Conservation (phyloP, 805 yeast species). For the Kodamaea sagamina region DNA sequence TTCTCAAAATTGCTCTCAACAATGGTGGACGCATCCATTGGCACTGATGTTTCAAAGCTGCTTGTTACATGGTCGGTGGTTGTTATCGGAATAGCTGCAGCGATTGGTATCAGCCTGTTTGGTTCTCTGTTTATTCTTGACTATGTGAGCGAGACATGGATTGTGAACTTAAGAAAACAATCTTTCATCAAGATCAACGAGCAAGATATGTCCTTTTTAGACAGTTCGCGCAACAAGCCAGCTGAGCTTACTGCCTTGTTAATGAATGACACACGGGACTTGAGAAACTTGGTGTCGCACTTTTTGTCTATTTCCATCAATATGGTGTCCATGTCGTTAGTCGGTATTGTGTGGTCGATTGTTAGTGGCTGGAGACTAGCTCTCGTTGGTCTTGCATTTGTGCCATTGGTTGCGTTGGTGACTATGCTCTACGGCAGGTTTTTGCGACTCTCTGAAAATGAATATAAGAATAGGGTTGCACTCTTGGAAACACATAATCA, state of each 20-base stretch:
- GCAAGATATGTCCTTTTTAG: slow-evolving; percentile 59
- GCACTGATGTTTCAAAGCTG: slow-evolving; percentile 31
- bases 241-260: slow-evolving; percentile 65
- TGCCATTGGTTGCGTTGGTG: slow-evolving; percentile 59
- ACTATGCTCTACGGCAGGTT: slow-evolving; percentile 54
- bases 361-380: slow-evolving; percentile 84
- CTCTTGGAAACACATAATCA: slow-evolving; percentile 51
- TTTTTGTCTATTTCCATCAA: slow-evolving; percentile 58
- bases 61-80: slow-evolving; percentile 66
- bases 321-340: slow-evolving; percentile 51
- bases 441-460: slow-evolving; percentile 56
- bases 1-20: slow-evolving; percentile 70
- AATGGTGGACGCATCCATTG: slow-evolving; percentile 50
- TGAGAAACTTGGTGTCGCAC: slow-evolving; percentile 63
- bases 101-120: slow-evolving; percentile 62
- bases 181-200: slow-evolving; percentile 51
- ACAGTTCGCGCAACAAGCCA: slow-evolving; percentile 37
- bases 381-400: slow-evolving; percentile 74
- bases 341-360: slow-evolving; percentile 79
- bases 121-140: slow-evolving; percentile 52
- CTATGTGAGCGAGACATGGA: slow-evolving; percentile 68
- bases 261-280: slow-evolving; percentile 80
- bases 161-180: slow-evolving; percentile 49
- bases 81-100: slow-evolving; percentile 60
- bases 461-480: slow-evolving; percentile 58